Conservation (phyloP, 2,329 filamentous ascomycete species). For the Drechslerella dactyloides region DNA sequence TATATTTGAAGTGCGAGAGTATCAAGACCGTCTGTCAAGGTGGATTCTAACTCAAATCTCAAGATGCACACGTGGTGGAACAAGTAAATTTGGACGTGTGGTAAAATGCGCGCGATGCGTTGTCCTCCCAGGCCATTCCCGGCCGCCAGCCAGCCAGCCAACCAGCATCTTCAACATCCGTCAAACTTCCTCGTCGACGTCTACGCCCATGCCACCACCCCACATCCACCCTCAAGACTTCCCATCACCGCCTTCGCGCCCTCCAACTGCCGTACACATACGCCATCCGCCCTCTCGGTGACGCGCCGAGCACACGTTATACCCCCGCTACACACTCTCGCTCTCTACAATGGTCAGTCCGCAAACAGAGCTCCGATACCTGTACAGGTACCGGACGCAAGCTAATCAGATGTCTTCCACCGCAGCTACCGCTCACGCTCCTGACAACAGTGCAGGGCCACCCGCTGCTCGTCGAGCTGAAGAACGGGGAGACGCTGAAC, state of each 20-base stretch:
- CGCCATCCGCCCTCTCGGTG: neutral
- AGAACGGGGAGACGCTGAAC: constrained; percentile 96
- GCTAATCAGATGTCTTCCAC: constrained; percentile 1
- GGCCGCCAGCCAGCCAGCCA: no score
- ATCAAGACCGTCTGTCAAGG: no score
- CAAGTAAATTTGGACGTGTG: no score
- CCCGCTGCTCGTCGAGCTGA: constrained; percentile 96
- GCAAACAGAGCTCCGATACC: neutral
- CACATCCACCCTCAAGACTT: neutral
- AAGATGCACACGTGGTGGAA: no score
- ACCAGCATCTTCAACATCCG: no score
- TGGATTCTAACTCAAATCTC: no score
- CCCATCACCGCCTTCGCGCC: neutral
- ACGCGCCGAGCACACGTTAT: constrained; percentile 1
- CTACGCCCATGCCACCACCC: no score
- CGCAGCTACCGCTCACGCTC: constrained; percentile 76
- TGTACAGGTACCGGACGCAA: neutral
- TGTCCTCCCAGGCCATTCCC: no score
- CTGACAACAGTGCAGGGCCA: constrained; percentile 96
- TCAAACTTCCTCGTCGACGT: no score
- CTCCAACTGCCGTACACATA: neutral
- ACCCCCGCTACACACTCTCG: constrained; percentile 2
- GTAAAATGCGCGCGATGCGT: no score
- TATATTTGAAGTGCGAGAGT: no score
- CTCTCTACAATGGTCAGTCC: no score